Evolutionary conservation across 2,329 filamentous ascomycete species (phyloP), one percentile per base, ranked within the genome.

Genomic region (Pseudogymnoascus sp.): DNA sequence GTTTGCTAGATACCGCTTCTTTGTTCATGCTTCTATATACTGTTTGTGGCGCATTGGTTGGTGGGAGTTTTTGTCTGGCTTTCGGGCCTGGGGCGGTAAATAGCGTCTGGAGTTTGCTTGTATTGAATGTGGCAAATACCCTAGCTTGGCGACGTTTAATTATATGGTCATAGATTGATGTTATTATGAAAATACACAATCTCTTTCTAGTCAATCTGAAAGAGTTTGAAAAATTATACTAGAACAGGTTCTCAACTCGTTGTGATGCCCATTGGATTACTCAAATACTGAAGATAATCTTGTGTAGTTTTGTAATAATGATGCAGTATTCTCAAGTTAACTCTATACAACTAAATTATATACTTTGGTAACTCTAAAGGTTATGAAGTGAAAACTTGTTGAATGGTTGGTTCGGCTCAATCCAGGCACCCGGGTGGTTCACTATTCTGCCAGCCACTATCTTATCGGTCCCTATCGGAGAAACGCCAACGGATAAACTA

Each of bases 101-200:
- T 33, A 33, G n/a, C 49, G 49, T 33, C 16, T 18, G 49, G 49
- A 9, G 49, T 55, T 52, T 55, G 28, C 49, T 55, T 55, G 49
- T 55, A 55, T 55, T 55, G 49, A 55, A 55, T 55, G 49, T 33
- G 49, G 49, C 49, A 55, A 55, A 55, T 55, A 55, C 49, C 49
- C 49, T 55, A 55, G 28, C 49, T 55, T 55, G 28, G 28, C 28
- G 28, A 33, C 28, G 25, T 55, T 55, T 55, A 33, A 33, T 33
- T 55, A 55, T 55, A 55, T 55, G 16, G 28, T 7, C 28, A 18
- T 18, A 18, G 49, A 55, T 33, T 33, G 28, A 55, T 55, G 28
- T 55, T 55, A 18, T 18, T 33, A 55, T 33, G n/a, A 33, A 55
- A 55, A 55, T 33, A 33, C 49, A 55, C n/a, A 33, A 21, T 33